phyloP scores from a whole-genome alignment of 1,139 yeast species.

The Yamadazyma mexicana region DNA sequence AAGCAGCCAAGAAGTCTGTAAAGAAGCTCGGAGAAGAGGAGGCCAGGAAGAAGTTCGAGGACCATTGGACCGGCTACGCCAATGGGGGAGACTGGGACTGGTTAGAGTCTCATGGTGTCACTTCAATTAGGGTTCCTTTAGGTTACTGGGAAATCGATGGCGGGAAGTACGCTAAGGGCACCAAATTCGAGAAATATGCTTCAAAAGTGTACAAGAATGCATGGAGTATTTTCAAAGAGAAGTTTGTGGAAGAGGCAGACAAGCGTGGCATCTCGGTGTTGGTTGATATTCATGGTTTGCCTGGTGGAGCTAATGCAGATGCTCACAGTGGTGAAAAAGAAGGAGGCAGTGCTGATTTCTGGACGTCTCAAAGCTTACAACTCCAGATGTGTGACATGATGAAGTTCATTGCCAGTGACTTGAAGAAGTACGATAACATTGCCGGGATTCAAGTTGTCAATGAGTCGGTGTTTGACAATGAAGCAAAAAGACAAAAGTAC shows the following conservation, averaged over 20 bases:
- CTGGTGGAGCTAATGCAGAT: slow-evolving; percentile 87
- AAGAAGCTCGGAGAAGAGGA: slow-evolving; percentile 52
- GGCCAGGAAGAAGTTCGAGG: slow-evolving; percentile 56
- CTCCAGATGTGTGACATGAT: slow-evolving; percentile 51
- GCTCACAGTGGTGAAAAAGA: slow-evolving; percentile 76
- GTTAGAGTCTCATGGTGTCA: slow-evolving; percentile 65
- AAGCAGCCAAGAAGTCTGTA: slow-evolving; percentile 57
- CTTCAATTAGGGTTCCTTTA: slow-evolving; percentile 78
- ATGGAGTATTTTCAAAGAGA: slow-evolving; percentile 59
- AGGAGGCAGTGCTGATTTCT: slow-evolving; percentile 59
- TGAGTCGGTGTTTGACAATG: slow-evolving; percentile 68
- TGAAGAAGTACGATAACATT: slow-evolving; percentile 60
- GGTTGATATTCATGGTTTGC: slow-evolving; percentile 85
- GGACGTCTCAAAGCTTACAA: slow-evolving; percentile 50
- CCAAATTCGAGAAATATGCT: slow-evolving; percentile 58
- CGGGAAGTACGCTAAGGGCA: slow-evolving; percentile 55
- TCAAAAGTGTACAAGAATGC: slow-evolving; percentile 61
- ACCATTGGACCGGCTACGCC: slow-evolving; percentile 70
- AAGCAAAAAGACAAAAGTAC: slow-evolving; percentile 48
- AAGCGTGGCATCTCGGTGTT: slow-evolving; percentile 65
- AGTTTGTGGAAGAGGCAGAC: slow-evolving; percentile 56
- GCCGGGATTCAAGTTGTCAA: slow-evolving; percentile 84
- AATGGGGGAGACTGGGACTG: slow-evolving; percentile 77
- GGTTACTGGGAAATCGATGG: slow-evolving; percentile 87
- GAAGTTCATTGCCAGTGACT: slow-evolving; percentile 62